Evolutionary conservation across 805 yeast species (phyloP), one percentile per base, ranked within the genome.

Genomic region (Maudiozyma saulgeensis): DNA sequence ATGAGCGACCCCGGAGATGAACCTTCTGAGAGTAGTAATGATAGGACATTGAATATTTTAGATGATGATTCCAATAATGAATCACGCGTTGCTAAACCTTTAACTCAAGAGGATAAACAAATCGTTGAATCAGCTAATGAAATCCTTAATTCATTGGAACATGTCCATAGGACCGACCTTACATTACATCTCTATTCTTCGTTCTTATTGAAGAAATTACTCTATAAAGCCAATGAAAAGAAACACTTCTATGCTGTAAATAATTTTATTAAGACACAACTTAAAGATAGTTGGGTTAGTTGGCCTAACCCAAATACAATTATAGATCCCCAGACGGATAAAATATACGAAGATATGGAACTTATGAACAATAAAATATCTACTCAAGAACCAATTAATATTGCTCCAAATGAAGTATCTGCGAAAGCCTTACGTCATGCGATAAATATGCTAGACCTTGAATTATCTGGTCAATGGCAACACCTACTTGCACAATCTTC

Each of bases 121-220:
- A 19, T 53, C 6, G 51, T 59, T 12, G 50, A 49, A 16, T 48
- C 52, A 39, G 66, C 66, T 2, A 57, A 61, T 40, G 68, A 64
- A 60, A 42, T 71, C 23, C 43, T 75, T 11, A 52, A 63, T n/a
- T 54, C 63, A 6, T 55, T 81, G 23, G 87, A 83, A 54, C 68
- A 68, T 13, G 72, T 73, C 1, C 77, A 73, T 51, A 63, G 80
- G 32, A 63, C 64, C 12, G 89, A 86, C 62, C 64, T 85, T 31
- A 75, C 84, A 0, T 58, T 79, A 2, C 95, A 86, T 64, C 63
- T 87, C 3, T 86, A 83, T 60, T 75, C 84, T 23, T 60, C 81
- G 0, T 69, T 70, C 50, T 66, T 85, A 28, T 48, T 66, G 41
- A 62, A 64, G 50, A 51, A 51, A 16, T 45, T 62, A 16, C 46